Conservation (phyloP, 495 filamentous ascomycete species). For the Amniculicola lignicola region DNA sequence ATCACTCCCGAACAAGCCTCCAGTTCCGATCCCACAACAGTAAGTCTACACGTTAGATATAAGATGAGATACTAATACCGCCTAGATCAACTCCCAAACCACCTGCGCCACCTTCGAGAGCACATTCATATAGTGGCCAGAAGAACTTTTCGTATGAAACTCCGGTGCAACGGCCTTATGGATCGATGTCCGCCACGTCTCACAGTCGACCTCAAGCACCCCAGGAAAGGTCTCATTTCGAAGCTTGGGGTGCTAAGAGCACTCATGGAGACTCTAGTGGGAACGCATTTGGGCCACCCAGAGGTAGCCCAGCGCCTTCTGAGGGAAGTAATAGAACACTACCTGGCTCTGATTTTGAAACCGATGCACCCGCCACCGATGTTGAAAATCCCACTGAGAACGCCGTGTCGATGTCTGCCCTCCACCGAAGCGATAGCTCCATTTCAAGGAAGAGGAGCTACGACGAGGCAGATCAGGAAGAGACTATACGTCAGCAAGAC, state of each 20-base stretch:
- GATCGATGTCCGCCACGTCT: conserved; percentile 17
- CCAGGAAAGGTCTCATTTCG: conserved; percentile 14
- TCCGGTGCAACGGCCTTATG: conserved; percentile 23
- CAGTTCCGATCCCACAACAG: background rate
- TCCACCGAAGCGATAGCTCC: conserved; percentile 28
- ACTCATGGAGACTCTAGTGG: conserved; percentile 4
- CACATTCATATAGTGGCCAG: conserved; percentile 27
- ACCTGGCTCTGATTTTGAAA: conserved; percentile 38
- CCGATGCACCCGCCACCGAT: conserved; percentile 10
- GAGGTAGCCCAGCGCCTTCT: conserved; percentile 32
- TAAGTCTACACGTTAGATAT: conserved; percentile 2
- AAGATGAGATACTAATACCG: conserved; percentile 7
- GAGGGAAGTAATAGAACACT: conserved; percentile 36
- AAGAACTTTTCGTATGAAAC: conserved; percentile 8
- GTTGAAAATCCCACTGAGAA: conserved; percentile 16
- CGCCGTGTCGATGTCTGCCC: conserved; percentile 6
- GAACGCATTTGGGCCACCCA: conserved; percentile 18
- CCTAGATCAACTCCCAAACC: conserved; percentile 6
- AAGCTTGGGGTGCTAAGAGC: conserved; percentile 27
- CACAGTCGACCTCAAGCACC: conserved; percentile 25
- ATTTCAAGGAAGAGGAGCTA: conserved; percentile 37
- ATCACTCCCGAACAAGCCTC: conserved; percentile 20
- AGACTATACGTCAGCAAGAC: conserved; percentile 31
- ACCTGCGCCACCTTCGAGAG: conserved; percentile 7
- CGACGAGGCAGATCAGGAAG: conserved; percentile 32